Evolutionary conservation across 177 flowering plant genomes (phyloP).

Genomic region (Vitis hybrid): DNA sequence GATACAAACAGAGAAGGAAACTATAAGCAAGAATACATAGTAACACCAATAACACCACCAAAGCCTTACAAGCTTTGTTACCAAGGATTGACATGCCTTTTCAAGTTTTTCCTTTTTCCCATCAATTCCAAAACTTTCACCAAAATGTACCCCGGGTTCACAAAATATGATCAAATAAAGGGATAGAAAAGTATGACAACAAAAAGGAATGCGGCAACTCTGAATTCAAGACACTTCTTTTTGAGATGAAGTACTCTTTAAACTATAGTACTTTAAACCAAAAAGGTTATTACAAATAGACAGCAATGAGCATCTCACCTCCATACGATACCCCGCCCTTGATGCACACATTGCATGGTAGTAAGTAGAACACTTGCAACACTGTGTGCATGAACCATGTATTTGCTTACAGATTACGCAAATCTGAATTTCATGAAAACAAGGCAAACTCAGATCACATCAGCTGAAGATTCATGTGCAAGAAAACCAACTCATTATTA

Average conservation of each 20-base stretch:
- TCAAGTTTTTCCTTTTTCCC: too few species aligned
- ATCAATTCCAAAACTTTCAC: too few species aligned
- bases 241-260: neutral
- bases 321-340: constrained; percentile 95
- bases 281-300: neutral
- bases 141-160: too few species aligned
- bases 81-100: too few species aligned
- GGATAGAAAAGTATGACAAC: neutral
- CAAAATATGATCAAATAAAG: too few species aligned
- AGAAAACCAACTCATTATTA: constrained; percentile 1
- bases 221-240: neutral
- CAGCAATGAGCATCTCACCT: constrained; percentile 43
- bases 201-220: neutral
- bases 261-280: neutral
- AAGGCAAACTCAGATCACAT: constrained; percentile 2
- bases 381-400: constrained; percentile 95
- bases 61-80: too few species aligned
- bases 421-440: constrained; percentile 42
- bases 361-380: constrained; percentile 89
- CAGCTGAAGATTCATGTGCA: constrained; percentile 1
- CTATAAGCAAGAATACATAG: too few species aligned
- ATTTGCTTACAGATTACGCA: constrained; percentile 94
- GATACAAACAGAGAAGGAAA: too few species aligned
- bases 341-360: constrained; percentile 99
- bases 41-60: too few species aligned